These are phyloP conservation scores for Stephanocyclus meneghinianus DNA, from an alignment of 352 stramenopile genomes.

Conservation along the genomic window DNA sequence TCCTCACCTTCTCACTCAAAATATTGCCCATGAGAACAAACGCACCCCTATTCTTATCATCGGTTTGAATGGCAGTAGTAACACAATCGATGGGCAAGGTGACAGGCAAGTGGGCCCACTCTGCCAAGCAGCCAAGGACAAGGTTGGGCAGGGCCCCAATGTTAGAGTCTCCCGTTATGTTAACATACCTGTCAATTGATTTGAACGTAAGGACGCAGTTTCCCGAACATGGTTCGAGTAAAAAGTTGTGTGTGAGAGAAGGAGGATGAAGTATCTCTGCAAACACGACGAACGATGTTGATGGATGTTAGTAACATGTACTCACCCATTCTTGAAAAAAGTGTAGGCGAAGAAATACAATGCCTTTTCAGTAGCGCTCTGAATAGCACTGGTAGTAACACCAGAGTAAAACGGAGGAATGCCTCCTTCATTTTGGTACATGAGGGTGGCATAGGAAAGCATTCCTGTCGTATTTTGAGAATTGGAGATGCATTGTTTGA, in stretches of 20 bases:
- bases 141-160: conserved; percentile 68
- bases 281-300: background rate
- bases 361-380: conserved; percentile 82
- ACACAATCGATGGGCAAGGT: conserved; percentile 81
- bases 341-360: conserved; percentile 85
- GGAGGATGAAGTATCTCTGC: background rate
- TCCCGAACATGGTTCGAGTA: background rate
- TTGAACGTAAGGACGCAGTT: background rate
- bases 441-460: conserved; percentile 54
- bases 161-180: conserved; percentile 41
- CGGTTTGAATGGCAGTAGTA: conserved; percentile 77
- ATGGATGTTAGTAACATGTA: conserved; percentile 3
- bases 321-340: conserved; percentile 72
- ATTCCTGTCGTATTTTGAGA: conserved; percentile 22
- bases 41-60: conserved; percentile 53
- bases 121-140: conserved; percentile 68
- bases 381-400: conserved; percentile 64
- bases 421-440: conserved; percentile 64
- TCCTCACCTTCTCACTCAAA: conserved; percentile 48
- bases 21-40: conserved; percentile 58
- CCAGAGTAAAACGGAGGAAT: conserved; percentile 65
- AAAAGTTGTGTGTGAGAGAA: background rate
- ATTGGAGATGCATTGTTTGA: too few relatives aligned
- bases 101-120: conserved; percentile 81
- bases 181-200: conserved; percentile 39